Percentiles rank a stretch among this genome's conserved stretches.
Evolutionary conservation across 176 grass and related monocot species (phyloP).

Genomic region (Dendrocalamus sinicus): DNA sequence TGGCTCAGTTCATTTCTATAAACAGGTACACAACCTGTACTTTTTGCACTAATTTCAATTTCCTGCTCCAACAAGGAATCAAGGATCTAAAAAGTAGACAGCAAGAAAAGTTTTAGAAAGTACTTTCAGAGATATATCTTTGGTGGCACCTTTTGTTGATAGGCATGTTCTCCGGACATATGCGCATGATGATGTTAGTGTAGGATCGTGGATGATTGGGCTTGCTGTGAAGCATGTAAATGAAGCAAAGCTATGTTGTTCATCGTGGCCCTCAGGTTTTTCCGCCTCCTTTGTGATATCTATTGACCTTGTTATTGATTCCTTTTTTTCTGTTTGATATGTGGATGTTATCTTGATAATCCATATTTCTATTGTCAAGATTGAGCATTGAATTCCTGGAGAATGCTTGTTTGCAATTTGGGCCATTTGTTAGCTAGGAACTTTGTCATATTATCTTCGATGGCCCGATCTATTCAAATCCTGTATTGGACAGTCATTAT

Average conservation of each 20-base stretch:
- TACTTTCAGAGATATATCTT: slow-evolving; percentile 31
- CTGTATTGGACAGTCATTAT: not conserved
- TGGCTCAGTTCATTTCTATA: slow-evolving; percentile 99
- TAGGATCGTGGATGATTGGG: slow-evolving; percentile 97
- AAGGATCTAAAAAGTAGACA: slow-evolving; percentile 30
- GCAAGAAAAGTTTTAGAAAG: slow-evolving; percentile 5
- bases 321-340: not conserved
- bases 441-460: not conserved
- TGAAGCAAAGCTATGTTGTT: slow-evolving; percentile 94
- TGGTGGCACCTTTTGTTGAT: slow-evolving; percentile 25
- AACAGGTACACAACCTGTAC: slow-evolving; percentile 64
- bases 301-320: slow-evolving; percentile 29
- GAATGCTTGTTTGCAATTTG: not conserved
- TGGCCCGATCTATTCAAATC: slow-evolving; percentile 17
- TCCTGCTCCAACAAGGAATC: slow-evolving; percentile 32
- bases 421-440: slow-evolving; percentile 15
- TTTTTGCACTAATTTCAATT: slow-evolving; percentile 13
- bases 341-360: not conserved
- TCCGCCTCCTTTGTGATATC: slow-evolving; percentile 14
- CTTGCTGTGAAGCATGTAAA: slow-evolving; percentile 94
- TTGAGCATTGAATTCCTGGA: not conserved
- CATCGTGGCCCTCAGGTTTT: slow-evolving; percentile 92
- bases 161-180: slow-evolving; percentile 85
- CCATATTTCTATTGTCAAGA: slow-evolving; percentile 24
- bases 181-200: slow-evolving; percentile 98